These are phyloP conservation scores for Heliamphora exappendiculata DNA, from an alignment of 148 eudicot species.

Conservation along the genomic window DNA sequence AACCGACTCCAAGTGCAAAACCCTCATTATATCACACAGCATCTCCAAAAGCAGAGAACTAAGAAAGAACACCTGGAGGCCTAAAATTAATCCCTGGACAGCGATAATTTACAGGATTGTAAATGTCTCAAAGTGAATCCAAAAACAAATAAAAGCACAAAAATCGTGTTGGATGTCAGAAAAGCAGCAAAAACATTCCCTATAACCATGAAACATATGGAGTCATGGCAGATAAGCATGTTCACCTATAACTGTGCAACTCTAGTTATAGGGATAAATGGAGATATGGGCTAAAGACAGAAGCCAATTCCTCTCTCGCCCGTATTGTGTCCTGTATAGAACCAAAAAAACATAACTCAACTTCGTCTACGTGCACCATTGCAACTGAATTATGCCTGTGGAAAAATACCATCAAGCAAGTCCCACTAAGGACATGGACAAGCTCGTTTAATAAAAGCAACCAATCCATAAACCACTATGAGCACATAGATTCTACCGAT, in stretches of 20 bases:
- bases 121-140: background rate
- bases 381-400: background rate
- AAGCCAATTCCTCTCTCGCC: too few species aligned
- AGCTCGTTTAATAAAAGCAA: background rate
- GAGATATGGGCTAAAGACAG: too few species aligned
- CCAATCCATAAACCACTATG: background rate
- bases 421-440: background rate
- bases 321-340: too few species aligned
- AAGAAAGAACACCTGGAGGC: conserved; percentile 1
- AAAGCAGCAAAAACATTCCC: background rate
- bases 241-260: background rate
- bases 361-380: background rate
- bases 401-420: background rate
- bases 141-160: background rate
- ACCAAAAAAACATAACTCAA: background rate
- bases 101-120: background rate
- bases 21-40: background rate
- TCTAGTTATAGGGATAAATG: background rate
- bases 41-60: background rate
- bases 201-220: background rate
- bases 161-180: background rate
- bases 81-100: background rate
- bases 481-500: background rate
- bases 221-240: background rate
- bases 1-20: background rate